Percentiles rank a stretch among this genome's conserved stretches.
phyloP scores from a whole-genome alignment of 1,139 yeast species.

The Debaryomyces udenii region DNA sequence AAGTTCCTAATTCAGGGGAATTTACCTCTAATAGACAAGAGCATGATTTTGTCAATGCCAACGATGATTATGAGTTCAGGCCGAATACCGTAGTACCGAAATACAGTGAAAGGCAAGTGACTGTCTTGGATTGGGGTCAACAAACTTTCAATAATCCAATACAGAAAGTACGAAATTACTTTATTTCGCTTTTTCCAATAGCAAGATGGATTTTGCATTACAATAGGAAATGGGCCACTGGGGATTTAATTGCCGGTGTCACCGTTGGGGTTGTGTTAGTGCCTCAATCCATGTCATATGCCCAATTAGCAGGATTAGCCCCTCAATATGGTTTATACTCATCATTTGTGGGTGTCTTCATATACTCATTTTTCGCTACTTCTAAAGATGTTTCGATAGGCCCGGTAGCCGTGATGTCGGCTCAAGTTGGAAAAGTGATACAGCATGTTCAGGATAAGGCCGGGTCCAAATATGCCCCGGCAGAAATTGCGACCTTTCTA shows the following conservation, averaged over 20 bases:
- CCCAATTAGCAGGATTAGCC: constrained; percentile 77
- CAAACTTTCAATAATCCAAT: constrained; percentile 45
- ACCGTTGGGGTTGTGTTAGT: constrained; percentile 93
- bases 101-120: constrained; percentile 45
- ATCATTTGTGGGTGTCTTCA: constrained; percentile 87
- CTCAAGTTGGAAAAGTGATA: constrained; percentile 80
- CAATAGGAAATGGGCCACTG: constrained; percentile 74
- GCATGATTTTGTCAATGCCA: constrained; percentile 9
- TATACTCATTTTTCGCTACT: constrained; percentile 89
- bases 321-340: constrained; percentile 90
- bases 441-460: constrained; percentile 53
- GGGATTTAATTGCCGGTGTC: constrained; percentile 88
- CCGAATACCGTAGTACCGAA: constrained; percentile 35
- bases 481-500: constrained; percentile 77
- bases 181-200: constrained; percentile 75
- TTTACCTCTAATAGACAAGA: constrained; percentile 6
- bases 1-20: constrained; percentile 25
- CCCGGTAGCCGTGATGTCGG: constrained; percentile 96
- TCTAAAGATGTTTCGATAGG: constrained; percentile 96
- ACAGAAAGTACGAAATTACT: constrained; percentile 43
- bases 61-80: constrained; percentile 10
- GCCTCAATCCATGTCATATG: constrained; percentile 96
- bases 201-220: constrained; percentile 81
- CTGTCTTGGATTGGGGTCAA: constrained; percentile 49
- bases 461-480: constrained; percentile 51